Evolutionary conservation across 805 yeast genomes (phyloP).

Genomic region (Metahyphopichia silvanorum): DNA sequence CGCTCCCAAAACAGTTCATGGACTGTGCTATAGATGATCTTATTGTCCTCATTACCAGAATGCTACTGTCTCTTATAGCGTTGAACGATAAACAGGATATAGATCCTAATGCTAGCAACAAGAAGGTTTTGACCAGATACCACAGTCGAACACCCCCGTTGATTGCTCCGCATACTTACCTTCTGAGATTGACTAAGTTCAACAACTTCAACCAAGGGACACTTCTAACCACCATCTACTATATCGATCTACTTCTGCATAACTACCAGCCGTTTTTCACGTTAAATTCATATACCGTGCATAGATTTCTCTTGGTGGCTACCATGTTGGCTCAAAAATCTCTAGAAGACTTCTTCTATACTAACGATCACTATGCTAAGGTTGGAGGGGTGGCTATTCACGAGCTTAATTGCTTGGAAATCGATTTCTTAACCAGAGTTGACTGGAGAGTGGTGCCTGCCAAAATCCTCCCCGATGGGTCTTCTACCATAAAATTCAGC

Average conservation of each 20-base stretch:
- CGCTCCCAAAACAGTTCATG: constrained; percentile 55
- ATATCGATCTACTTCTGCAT: constrained; percentile 78
- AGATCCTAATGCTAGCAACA: constrained; percentile 11
- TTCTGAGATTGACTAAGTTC: constrained; percentile 74
- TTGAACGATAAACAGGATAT: constrained; percentile 60
- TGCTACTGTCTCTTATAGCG: constrained; percentile 71
- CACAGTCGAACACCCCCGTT: constrained; percentile 92
- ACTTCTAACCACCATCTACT: constrained; percentile 77
- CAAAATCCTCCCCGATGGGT: constrained; percentile 17
- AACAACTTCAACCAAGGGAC: constrained; percentile 85
- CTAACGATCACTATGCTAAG: constrained; percentile 89
- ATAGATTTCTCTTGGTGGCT: constrained; percentile 84
- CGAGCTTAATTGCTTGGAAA: constrained; percentile 83
- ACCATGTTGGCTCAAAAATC: constrained; percentile 90
- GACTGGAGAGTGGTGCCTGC: constrained; percentile 57
- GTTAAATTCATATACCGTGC: constrained; percentile 88
- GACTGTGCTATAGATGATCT: constrained; percentile 70
- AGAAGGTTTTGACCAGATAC: constrained; percentile 66
- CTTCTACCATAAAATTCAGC: constrained; percentile 24
- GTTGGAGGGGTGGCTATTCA: constrained; percentile 89
- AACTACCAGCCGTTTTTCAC: constrained; percentile 75
- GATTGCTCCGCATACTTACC: constrained; percentile 75
- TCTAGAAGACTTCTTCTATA: constrained; percentile 89
- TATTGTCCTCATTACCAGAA: constrained; percentile 68
- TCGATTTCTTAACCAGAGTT: constrained; percentile 79